phyloP scores from a whole-genome alignment of 768 basidiomycete genomes.

The Fistulinella prunicolor region DNA sequence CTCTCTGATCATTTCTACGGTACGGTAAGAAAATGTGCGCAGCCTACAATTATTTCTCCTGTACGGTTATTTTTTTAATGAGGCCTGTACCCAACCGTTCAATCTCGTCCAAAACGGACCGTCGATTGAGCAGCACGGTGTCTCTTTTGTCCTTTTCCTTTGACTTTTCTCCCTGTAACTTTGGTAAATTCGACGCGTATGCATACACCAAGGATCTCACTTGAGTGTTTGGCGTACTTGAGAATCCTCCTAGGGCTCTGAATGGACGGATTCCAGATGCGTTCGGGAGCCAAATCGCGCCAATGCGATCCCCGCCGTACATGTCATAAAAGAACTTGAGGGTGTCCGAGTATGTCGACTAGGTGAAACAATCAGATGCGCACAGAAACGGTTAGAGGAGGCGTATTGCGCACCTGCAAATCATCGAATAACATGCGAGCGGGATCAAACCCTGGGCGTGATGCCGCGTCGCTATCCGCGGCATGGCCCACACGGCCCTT shows the following conservation, averaged over 20 bases:
- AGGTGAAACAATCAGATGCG: slow-evolving; percentile 4
- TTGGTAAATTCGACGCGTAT: background rate
- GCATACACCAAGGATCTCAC: slow-evolving; percentile 20
- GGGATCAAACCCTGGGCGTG: slow-evolving; percentile 80
- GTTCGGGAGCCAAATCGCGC: slow-evolving; percentile 83
- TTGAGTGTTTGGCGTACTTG: slow-evolving; percentile 51
- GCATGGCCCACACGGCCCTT: slow-evolving; percentile 24
- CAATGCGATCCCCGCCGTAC: slow-evolving; percentile 75
- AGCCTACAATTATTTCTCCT: slow-evolving; percentile 4
- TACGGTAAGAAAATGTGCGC: background rate
- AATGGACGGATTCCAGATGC: slow-evolving; percentile 62
- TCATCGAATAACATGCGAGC: slow-evolving; percentile 63
- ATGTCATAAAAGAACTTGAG: slow-evolving; percentile 83
- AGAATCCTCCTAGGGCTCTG: slow-evolving; percentile 81
- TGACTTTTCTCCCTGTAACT: slow-evolving; percentile 26
- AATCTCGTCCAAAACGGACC: slow-evolving; percentile 69
- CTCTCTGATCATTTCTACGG: background rate
- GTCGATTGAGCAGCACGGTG: slow-evolving; percentile 63
- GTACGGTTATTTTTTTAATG: slow-evolving; percentile 44
- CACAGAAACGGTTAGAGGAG: background rate
- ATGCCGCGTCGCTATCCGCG: slow-evolving; percentile 29
- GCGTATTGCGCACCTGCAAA: slow-evolving; percentile 56
- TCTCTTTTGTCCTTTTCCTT: slow-evolving; percentile 51
- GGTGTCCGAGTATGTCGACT: slow-evolving; percentile 74
- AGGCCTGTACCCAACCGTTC: slow-evolving; percentile 71